phyloP scores from a whole-genome alignment of 148 eudicot genomes.

The Cornus florida region DNA sequence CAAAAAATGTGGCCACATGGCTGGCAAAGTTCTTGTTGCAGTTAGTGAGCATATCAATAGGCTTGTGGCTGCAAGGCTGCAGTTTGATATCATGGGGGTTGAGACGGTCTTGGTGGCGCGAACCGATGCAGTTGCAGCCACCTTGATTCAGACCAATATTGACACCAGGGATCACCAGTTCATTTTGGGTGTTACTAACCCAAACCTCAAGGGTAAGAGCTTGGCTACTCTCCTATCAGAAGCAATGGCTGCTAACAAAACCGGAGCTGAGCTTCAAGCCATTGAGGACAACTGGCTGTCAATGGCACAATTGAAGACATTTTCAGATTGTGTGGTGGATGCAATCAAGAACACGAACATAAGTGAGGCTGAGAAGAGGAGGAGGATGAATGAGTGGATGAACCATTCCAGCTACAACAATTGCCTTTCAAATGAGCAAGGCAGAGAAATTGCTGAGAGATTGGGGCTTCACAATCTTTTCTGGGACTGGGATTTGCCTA shows the following conservation, averaged over 20 bases:
- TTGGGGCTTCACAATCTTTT: constrained; percentile 52
- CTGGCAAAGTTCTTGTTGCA: constrained; percentile 70
- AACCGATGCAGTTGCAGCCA: constrained; percentile 72
- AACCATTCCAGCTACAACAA: constrained; percentile 46
- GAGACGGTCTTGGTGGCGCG: constrained; percentile 76
- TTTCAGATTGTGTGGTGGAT: constrained; percentile 57
- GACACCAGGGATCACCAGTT: constrained; percentile 76
- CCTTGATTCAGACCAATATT: constrained; percentile 63
- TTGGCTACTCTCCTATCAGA: constrained; percentile 48
- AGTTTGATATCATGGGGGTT: constrained; percentile 75
- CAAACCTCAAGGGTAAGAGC: constrained; percentile 42
- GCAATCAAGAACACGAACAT: constrained; percentile 42
- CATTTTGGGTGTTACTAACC: constrained; percentile 64
- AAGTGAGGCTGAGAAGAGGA: constrained; percentile 50
- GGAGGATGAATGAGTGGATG: constrained; percentile 59
- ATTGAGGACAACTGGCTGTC: constrained; percentile 66
- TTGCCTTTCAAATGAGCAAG: constrained; percentile 56
- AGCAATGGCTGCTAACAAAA: constrained; percentile 57
- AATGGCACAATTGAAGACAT: constrained; percentile 53
- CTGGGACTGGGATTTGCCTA: constrained; percentile 82
- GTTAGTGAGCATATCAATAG: constrained; percentile 67
- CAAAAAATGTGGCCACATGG: constrained; percentile 88
- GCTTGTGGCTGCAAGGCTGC: constrained; percentile 70
- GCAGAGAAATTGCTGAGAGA: constrained; percentile 44
- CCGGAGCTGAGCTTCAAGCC: constrained; percentile 57